Conservation (phyloP, 768 basidiomycete species). For the Tubosaeta brunneosetosa region DNA sequence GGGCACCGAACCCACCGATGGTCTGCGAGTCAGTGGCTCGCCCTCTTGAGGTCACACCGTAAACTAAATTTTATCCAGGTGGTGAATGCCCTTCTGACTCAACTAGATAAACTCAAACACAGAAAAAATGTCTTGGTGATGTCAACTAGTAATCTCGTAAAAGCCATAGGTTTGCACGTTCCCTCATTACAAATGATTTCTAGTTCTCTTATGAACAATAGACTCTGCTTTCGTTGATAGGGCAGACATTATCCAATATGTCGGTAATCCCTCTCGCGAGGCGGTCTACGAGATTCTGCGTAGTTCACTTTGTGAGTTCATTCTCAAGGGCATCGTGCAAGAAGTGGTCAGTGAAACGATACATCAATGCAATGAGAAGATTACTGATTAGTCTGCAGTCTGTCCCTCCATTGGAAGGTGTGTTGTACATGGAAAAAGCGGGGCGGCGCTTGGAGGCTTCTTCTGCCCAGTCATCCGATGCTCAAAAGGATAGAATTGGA, state of each 20-base stretch:
- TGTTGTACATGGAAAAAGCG: conserved; percentile 19
- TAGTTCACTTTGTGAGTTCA: conserved; percentile 76
- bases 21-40: conserved; percentile 64
- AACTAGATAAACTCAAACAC: conserved; percentile 92
- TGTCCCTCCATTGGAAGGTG: conserved; percentile 60
- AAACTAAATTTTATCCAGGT: conserved; percentile 52
- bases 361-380: not conserved
- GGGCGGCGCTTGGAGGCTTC: conserved; percentile 4
- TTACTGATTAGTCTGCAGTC: conserved; percentile 35
- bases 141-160: conserved; percentile 92
- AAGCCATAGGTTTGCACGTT: conserved; percentile 74
- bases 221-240: conserved; percentile 96
- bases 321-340: conserved; percentile 65
- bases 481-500: conserved; percentile 51
- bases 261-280: conserved; percentile 85
- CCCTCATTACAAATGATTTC: not conserved
- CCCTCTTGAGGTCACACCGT: not conserved
- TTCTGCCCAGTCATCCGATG: conserved; percentile 32
- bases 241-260: conserved; percentile 93
- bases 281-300: conserved; percentile 92
- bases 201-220: conserved; percentile 28
- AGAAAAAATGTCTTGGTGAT: conserved; percentile 93
- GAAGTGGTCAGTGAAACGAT: conserved; percentile 45
- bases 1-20: conserved; percentile 94
- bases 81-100: conserved; percentile 94